A percentile compares a stretch with the other conserved stretches of the same genome.
phyloP scores from a whole-genome alignment of 768 basidiomycete species.

The Pilatotrama ljubarskyi region DNA sequence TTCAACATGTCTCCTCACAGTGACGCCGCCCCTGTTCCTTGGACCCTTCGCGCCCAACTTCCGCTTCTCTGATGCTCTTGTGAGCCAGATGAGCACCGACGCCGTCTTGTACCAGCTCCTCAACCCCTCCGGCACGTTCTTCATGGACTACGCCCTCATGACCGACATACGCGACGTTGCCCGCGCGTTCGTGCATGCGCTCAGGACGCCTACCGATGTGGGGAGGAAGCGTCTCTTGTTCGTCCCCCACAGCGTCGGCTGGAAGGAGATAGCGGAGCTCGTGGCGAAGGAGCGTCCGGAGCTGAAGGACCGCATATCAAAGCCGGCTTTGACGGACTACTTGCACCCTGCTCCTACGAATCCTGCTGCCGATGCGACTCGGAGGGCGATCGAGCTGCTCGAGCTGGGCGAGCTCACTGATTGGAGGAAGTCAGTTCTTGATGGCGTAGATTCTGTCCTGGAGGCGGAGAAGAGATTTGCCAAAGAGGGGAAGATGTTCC shows the following conservation, averaged over 20 bases:
- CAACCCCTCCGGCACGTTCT: background rate
- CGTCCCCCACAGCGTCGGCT: background rate
- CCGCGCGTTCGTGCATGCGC: conserved; percentile 28
- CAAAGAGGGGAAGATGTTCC: conserved; percentile 4
- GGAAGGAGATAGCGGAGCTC: conserved; percentile 5
- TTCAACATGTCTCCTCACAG: background rate
- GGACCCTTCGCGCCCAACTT: conserved; percentile 20
- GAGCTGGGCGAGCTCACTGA: conserved; percentile 10
- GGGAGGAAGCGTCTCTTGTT: conserved; percentile 16
- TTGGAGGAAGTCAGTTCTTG: conserved; percentile 18
- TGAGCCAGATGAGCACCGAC: conserved; percentile 10
- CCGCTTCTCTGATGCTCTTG: conserved; percentile 1
- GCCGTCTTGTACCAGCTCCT: background rate
- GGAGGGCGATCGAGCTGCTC: conserved; percentile 17
- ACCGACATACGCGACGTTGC: conserved; percentile 40
- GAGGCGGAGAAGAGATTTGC: conserved; percentile 18
- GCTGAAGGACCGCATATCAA: conserved; percentile 9
- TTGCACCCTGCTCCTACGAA: background rate
- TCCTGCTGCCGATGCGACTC: conserved; percentile 10
- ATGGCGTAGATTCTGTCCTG: conserved; percentile 19
- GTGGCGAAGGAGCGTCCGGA: conserved; percentile 13
- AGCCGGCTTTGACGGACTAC: background rate
- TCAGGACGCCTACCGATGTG: conserved; percentile 4
- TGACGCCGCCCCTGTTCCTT: conserved; percentile 13
- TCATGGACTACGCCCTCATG: background rate